These are phyloP conservation scores for Atractiella rhizophila DNA, from an alignment of 768 basidiomycete genomes.

Conservation along the genomic window DNA sequence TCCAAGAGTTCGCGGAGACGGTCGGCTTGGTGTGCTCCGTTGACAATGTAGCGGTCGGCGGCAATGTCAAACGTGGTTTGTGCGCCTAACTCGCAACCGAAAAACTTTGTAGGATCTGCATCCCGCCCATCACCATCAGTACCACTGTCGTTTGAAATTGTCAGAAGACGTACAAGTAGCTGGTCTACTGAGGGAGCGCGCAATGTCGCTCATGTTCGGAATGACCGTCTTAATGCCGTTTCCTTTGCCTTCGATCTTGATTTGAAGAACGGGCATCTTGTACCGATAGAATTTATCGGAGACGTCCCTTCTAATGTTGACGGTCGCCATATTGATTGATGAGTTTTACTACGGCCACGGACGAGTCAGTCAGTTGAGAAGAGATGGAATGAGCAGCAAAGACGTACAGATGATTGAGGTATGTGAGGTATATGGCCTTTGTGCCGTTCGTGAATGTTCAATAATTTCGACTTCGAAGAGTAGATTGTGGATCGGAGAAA, in stretches of 20 bases:
- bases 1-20: slow-evolving; percentile 89
- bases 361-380: too few relatives aligned
- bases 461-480: too few relatives aligned
- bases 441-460: too few relatives aligned
- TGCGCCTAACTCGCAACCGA: slow-evolving; percentile 92
- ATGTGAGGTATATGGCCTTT: too few relatives aligned
- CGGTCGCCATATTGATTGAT: slow-evolving; percentile 58
- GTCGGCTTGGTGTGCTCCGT: slow-evolving; percentile 74
- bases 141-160: too few relatives aligned
- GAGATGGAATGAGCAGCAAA: too few relatives aligned
- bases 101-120: slow-evolving; percentile 87
- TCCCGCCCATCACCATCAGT: not conserved
- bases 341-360: too few relatives aligned
- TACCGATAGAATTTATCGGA: slow-evolving; percentile 93
- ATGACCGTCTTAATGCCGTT: slow-evolving; percentile 99
- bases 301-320: slow-evolving; percentile 86
- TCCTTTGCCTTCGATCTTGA: slow-evolving; percentile 95
- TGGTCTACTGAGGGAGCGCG: slow-evolving; percentile 77
- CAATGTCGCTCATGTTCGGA: slow-evolving; percentile 95
- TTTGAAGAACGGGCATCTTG: slow-evolving; percentile 81
- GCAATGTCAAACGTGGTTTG: slow-evolving; percentile 91
- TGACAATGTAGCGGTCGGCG: slow-evolving; percentile 94
- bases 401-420: too few relatives aligned
- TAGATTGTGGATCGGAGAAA: too few relatives aligned
- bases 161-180: slow-evolving; percentile 32